Conservation (phyloP, 2,329 filamentous ascomycete genomes). For the Pseudogymnoascus sp. region DNA sequence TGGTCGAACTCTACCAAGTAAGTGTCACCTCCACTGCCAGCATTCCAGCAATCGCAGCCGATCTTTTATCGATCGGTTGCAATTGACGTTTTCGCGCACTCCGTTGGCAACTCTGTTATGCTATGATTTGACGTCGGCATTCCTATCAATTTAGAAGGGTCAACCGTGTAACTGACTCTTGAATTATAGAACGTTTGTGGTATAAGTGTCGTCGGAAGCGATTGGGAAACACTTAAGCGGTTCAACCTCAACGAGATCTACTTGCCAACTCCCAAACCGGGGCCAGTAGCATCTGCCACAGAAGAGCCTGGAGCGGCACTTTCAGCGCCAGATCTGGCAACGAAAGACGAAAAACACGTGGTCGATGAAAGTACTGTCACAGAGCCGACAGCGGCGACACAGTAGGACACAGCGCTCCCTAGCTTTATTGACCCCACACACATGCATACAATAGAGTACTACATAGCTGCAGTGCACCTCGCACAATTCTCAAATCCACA, state of each 20-base stretch:
- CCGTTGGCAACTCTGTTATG: constrained; percentile 14
- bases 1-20: constrained; percentile 76
- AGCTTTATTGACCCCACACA: constrained; percentile 1
- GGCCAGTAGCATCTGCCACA: constrained; percentile 13
- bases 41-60: no score
- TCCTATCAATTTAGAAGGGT: neutral
- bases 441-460: neutral
- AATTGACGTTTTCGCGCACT: no score
- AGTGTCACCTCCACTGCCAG: constrained; percentile 19
- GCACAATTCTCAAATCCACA: neutral
- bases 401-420: neutral
- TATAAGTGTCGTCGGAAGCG: constrained; percentile 62
- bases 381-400: neutral
- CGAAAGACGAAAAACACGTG: neutral
- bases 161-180: constrained; percentile 13
- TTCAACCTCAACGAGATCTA: constrained; percentile 74
- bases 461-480: neutral
- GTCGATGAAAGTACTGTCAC: neutral
- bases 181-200: constrained; percentile 57
- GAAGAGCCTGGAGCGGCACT: neutral
- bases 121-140: constrained; percentile 10
- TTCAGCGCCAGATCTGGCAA: neutral
- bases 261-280: constrained; percentile 24
- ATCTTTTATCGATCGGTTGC: no score
- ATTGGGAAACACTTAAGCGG: constrained; percentile 65